phyloP scores from a whole-genome alignment of 768 basidiomycete genomes.

The Trametes cubensis region DNA sequence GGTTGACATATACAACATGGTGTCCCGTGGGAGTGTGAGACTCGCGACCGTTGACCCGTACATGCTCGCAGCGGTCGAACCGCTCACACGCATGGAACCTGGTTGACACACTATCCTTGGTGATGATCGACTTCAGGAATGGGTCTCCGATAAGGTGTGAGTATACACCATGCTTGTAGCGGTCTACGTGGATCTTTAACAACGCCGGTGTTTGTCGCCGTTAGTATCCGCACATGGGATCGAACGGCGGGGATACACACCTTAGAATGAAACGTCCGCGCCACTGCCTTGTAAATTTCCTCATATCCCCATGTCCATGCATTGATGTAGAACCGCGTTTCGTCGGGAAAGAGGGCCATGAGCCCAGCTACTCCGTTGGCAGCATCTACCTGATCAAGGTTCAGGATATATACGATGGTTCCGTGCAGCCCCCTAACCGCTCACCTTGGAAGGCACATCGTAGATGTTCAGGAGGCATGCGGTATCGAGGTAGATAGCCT shows the following conservation, averaged over 20 bases:
- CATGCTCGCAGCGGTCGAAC: conserved; percentile 68
- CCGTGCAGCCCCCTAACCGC: background rate
- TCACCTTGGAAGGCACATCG: conserved; percentile 22
- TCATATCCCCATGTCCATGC: conserved; percentile 98
- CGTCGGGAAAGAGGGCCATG: conserved; percentile 64
- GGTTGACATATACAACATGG: conserved; percentile 82
- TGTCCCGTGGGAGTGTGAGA: conserved; percentile 43
- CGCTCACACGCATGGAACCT: conserved; percentile 96
- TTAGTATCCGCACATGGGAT: background rate
- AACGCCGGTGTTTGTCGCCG: background rate
- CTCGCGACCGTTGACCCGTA: conserved; percentile 48
- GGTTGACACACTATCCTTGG: conserved; percentile 60
- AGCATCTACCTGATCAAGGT: conserved; percentile 61
- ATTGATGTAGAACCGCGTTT: conserved; percentile 85
- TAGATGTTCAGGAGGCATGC: conserved; percentile 27
- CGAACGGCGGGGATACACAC: conserved; percentile 39
- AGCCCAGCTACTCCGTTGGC: conserved; percentile 67
- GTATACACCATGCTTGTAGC: conserved; percentile 81
- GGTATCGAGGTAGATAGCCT: conserved; percentile 32
- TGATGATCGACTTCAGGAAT: conserved; percentile 60
- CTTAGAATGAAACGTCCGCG: conserved; percentile 63
- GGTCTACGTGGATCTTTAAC: conserved; percentile 86
- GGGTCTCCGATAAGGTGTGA: conserved; percentile 55
- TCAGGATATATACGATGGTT: background rate
- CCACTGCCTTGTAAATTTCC: conserved; percentile 79